These are phyloP conservation scores for Chalciporus chontae DNA, from an alignment of 768 basidiomycete species.

Conservation along the genomic window DNA sequence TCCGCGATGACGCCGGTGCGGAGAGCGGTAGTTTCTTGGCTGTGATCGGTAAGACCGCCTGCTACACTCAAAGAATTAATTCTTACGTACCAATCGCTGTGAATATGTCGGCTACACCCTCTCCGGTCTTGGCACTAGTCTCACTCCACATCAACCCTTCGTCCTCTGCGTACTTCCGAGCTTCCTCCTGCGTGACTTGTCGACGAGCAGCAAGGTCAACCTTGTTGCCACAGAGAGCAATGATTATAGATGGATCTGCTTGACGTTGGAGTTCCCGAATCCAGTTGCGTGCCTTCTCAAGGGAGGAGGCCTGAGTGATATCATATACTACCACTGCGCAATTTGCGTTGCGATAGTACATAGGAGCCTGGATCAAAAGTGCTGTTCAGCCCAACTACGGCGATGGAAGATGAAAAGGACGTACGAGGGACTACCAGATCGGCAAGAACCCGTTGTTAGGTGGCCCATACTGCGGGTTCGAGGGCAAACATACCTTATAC, in stretches of 20 bases:
- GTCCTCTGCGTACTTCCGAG: conserved; percentile 88
- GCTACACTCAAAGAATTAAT: background rate
- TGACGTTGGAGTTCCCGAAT: conserved; percentile 95
- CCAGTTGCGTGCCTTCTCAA: conserved; percentile 96
- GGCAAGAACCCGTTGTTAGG: background rate
- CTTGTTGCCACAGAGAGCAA: conserved; percentile 96
- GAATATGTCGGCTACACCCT: conserved; percentile 84
- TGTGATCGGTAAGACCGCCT: conserved; percentile 27
- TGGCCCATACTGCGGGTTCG: background rate
- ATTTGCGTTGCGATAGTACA: conserved; percentile 96
- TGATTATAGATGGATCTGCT: conserved; percentile 95
- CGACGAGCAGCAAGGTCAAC: conserved; percentile 80
- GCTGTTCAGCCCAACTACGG: conserved; percentile 1
- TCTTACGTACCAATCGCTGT: conserved; percentile 70
- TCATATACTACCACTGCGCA: conserved; percentile 96
- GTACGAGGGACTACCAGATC: conserved; percentile 41
- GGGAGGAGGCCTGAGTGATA: conserved; percentile 87
- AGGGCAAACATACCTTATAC: conserved; percentile 62
- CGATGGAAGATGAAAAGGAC: conserved; percentile 18
- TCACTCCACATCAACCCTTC: conserved; percentile 93
- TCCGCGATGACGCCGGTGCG: conserved; percentile 62
- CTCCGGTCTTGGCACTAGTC: conserved; percentile 86
- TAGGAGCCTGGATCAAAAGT: conserved; percentile 60
- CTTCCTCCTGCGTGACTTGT: conserved; percentile 84
- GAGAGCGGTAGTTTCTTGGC: conserved; percentile 89